phyloP scores from a whole-genome alignment of 2,329 filamentous ascomycete genomes.

The Graphilbum sp. region DNA sequence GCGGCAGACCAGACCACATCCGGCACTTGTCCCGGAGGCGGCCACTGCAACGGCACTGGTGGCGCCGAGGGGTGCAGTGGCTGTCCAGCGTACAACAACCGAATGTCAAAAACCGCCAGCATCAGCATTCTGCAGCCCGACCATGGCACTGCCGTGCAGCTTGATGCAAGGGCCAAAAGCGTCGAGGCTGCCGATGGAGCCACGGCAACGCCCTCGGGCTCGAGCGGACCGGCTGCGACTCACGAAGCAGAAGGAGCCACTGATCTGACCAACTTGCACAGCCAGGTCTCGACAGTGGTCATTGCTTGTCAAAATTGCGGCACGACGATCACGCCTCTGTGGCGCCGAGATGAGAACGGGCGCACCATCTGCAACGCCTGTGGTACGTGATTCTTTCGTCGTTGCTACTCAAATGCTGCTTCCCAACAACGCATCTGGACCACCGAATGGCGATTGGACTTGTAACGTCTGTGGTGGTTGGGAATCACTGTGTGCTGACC shows the following conservation, averaged over 20 bases:
- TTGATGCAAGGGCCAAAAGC: neutral
- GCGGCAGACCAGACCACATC: slow-evolving; percentile 56
- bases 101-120: slow-evolving; percentile 74
- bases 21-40: slow-evolving; percentile 90
- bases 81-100: slow-evolving; percentile 94
- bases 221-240: neutral
- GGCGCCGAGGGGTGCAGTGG: slow-evolving; percentile 90
- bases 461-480: too few relatives aligned
- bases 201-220: neutral
- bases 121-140: slow-evolving; percentile 36
- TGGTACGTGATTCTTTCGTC: slow-evolving; percentile 40
- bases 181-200: neutral
- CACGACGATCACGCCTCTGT: slow-evolving; percentile 90
- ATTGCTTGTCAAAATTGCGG: slow-evolving; percentile 95
- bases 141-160: slow-evolving; percentile 6
- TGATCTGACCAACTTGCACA: slow-evolving; percentile 31
- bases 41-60: slow-evolving; percentile 89
- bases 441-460: too few relatives aligned
- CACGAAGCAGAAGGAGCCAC: slow-evolving; percentile 25
- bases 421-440: too few relatives aligned
- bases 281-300: slow-evolving; percentile 43
- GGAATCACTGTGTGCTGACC: too few relatives aligned
- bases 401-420: neutral
- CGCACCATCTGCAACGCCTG: slow-evolving; percentile 98
- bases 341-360: slow-evolving; percentile 84